These are phyloP conservation scores for Fraxinus albicans DNA, from an alignment of 305 asterid species.

Conservation along the genomic window DNA sequence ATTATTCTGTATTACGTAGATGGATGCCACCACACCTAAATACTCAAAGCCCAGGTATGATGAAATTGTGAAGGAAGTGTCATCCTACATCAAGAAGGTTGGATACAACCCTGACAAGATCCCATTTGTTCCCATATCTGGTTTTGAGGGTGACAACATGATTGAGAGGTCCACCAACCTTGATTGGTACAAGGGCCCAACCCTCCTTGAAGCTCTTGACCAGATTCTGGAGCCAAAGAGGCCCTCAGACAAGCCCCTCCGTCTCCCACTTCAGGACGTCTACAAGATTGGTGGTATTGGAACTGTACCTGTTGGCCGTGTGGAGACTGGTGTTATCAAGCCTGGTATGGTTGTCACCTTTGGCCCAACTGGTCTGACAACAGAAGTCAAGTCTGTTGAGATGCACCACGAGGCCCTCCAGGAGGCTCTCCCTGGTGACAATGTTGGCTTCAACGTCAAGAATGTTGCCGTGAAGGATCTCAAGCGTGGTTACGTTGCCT, in stretches of 20 bases:
- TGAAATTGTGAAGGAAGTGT: conserved; percentile 61
- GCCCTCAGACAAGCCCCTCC: conserved; percentile 52
- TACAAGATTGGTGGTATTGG: conserved; percentile 52
- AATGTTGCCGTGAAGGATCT: conserved; percentile 53
- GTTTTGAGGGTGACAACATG: conserved; percentile 35
- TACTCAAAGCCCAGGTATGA: conserved; percentile 58
- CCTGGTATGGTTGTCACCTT: background rate
- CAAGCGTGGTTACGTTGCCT: conserved; percentile 48
- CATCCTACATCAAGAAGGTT: conserved; percentile 13
- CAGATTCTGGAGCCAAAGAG: conserved; percentile 40
- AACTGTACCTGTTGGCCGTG: conserved; percentile 22
- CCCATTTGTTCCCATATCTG: background rate
- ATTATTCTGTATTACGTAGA: background rate
- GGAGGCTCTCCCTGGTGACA: background rate
- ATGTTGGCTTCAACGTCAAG: conserved; percentile 34
- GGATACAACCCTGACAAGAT: background rate
- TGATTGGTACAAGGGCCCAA: conserved; percentile 63
- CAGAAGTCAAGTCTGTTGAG: background rate
- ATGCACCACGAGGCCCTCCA: background rate
- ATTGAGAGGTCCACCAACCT: conserved; percentile 50
- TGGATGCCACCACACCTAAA: conserved; percentile 61
- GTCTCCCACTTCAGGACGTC: conserved; percentile 53
- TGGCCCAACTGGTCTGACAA: background rate
- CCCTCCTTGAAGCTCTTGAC: conserved; percentile 39
- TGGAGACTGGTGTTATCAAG: background rate